These are phyloP conservation scores for Leptodermis oblonga DNA, from an alignment of 257 asterid species.

Conservation along the genomic window DNA sequence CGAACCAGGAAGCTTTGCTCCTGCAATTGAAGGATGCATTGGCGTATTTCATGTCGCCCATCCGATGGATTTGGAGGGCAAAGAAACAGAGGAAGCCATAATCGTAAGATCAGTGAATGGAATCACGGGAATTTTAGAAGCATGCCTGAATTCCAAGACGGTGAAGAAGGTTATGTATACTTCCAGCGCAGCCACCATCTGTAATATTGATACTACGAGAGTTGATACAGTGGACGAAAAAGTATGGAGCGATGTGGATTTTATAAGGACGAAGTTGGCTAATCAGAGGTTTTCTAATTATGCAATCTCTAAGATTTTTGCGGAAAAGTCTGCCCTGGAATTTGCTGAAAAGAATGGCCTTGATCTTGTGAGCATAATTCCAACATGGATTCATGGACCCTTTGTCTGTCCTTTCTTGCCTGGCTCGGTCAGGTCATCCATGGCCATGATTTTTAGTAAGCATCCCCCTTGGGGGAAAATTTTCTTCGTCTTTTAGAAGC, in stretches of 20 bases:
- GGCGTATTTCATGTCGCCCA: constrained; percentile 79
- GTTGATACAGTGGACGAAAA: constrained; percentile 32
- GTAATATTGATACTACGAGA: not conserved
- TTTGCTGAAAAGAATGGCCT: constrained; percentile 43
- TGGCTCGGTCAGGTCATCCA: constrained; percentile 28
- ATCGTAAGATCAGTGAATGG: constrained; percentile 25
- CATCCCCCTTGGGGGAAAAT: no score
- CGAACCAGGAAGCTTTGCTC: constrained; percentile 39
- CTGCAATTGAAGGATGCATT: constrained; percentile 54
- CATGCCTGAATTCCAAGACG: constrained; percentile 44
- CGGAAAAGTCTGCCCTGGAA: constrained; percentile 48
- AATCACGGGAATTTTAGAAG: constrained; percentile 32
- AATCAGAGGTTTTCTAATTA: constrained; percentile 27
- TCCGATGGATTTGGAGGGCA: constrained; percentile 47
- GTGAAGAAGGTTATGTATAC: constrained; percentile 48
- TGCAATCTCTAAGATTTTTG: constrained; percentile 40
- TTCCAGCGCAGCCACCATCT: constrained; percentile 25
- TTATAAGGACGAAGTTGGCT: constrained; percentile 3
- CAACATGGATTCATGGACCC: constrained; percentile 61
- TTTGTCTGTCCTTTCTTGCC: constrained; percentile 48
- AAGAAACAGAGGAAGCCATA: constrained; percentile 47
- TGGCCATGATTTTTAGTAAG: constrained; percentile 44
- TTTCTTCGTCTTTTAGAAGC: no score
- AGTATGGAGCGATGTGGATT: constrained; percentile 39
- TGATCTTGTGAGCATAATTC: constrained; percentile 43